phyloP scores from a whole-genome alignment of 2,329 filamentous ascomycete genomes.

The Aspergillus sp. region DNA sequence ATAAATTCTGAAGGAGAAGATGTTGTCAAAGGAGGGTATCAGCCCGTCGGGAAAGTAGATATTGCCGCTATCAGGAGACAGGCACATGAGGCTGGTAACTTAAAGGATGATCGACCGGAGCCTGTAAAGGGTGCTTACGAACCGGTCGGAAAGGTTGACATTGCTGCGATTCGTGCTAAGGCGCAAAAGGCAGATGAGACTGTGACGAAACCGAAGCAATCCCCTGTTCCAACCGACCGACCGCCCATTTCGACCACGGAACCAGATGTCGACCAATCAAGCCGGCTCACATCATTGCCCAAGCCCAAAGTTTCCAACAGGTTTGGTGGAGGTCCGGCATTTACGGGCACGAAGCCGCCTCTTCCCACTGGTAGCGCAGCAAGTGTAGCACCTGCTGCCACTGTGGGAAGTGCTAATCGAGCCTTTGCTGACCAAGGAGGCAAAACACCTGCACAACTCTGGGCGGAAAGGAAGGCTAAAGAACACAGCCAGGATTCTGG shows the following conservation, averaged over 20 bases:
- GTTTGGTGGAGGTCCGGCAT: slow-evolving; percentile 71
- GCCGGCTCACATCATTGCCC: slow-evolving; percentile 80
- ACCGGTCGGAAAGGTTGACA: slow-evolving; percentile 94
- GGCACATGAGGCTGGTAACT: slow-evolving; percentile 59
- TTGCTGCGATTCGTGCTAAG: slow-evolving; percentile 84
- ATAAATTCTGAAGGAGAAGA: slow-evolving; percentile 60
- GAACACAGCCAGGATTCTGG: slow-evolving; percentile 60
- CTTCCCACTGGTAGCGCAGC: slow-evolving; percentile 68
- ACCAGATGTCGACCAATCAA: slow-evolving; percentile 66
- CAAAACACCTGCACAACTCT: slow-evolving; percentile 94
- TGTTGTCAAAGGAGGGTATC: slow-evolving; percentile 82
- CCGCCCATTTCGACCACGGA: slow-evolving; percentile 53
- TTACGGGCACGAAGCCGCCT: slow-evolving; percentile 86
- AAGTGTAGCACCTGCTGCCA: slow-evolving; percentile 58
- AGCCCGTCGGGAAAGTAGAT: slow-evolving; percentile 95
- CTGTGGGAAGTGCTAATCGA: slow-evolving; percentile 76
- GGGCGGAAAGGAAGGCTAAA: slow-evolving; percentile 95
- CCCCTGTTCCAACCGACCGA: slow-evolving; percentile 46
- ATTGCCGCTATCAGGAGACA: slow-evolving; percentile 83
- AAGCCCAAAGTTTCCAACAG: slow-evolving; percentile 95
- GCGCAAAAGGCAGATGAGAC: slow-evolving; percentile 63
- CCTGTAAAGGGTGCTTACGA: slow-evolving; percentile 92
- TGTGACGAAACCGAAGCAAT: slow-evolving; percentile 31
- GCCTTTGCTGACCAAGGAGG: slow-evolving; percentile 94
- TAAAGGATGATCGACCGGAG: slow-evolving; percentile 73